Evolutionary conservation across 164 flowering plant genomes (phyloP), one percentile per base, ranked within the genome.

Genomic region (Hamamelis virginiana): DNA sequence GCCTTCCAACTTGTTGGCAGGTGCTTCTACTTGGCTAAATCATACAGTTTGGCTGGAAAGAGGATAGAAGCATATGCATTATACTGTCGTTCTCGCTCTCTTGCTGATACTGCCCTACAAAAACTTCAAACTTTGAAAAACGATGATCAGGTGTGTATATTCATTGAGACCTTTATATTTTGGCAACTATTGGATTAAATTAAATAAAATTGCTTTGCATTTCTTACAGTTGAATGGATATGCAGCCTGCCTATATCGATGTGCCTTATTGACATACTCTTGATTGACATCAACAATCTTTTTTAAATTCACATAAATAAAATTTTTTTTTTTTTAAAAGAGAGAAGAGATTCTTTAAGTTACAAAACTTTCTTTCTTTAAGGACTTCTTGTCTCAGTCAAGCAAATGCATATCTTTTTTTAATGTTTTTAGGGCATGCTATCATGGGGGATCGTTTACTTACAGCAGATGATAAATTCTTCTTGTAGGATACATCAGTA

Each of bases 11-110:
- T 55, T 76, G 16, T 70, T 69, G 45, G 38, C 86, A 96, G 99
- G 90, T 96, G 99, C 85, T 96, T 93, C 72, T 93, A 88, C 83
- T 75, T 96, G 71, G 98, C 98, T n/a, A 89, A 80, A 58, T 96
- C 99, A 51, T 96, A 96, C 76, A 89, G 99, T 77, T 73, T 80
- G 68, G 98, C 97, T 78, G 98, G 94, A 62, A 91, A 89, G 84
- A 87, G 98, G 73, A 51, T 83, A 46, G 98, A 96, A 77, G 96
- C 98, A 70, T 96, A 91, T 88, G 88, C 80, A 33, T 85, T 96
- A 64, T 93, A 82, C 68, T 70, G 82, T 70, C 90, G 69, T 71
- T 91, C 98, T 80, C 86, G 91, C n/a, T 81, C 89, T 65, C 83
- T 89, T 23, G 91, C 85, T 67, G 92, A 90, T 43, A 57, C 77